A percentile compares a stretch with the other conserved stretches of the same genome.
Evolutionary conservation across 352 stramenopile genomes (phyloP).

Genomic region (Globisporangium apiculatum): DNA sequence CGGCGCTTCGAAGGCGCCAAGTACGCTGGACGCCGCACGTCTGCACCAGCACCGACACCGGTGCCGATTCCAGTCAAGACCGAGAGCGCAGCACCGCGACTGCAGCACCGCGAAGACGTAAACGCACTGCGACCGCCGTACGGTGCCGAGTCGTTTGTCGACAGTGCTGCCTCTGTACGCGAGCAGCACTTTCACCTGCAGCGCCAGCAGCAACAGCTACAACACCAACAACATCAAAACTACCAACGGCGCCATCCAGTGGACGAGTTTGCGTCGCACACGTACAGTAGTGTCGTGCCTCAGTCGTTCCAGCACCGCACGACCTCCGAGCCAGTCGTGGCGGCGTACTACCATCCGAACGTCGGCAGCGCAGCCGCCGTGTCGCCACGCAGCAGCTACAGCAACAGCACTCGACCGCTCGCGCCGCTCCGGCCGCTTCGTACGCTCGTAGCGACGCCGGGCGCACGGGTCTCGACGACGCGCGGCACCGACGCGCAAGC

Average conservation of each 20-base stretch:
- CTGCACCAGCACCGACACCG: neutral
- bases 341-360: no score
- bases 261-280: no score
- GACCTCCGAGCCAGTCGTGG: no score
- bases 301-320: no score
- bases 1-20: slow-evolving; percentile 14
- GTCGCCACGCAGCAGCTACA: neutral
- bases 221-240: neutral
- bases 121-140: neutral
- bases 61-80: neutral
- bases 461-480: slow-evolving; percentile 2
- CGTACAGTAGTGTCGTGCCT: no score
- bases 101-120: neutral
- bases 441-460: slow-evolving; percentile 5
- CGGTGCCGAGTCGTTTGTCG: neutral
- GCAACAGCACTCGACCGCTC: neutral
- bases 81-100: neutral
- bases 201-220: neutral
- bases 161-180: neutral
- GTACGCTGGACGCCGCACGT: neutral
- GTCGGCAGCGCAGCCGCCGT: no score
- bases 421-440: slow-evolving; percentile 5
- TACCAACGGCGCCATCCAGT: neutral
- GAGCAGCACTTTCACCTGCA: no score
- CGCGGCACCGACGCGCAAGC: neutral